These are phyloP conservation scores for Ophiocordyceps robertsii DNA, from an alignment of 2,329 filamentous ascomycete genomes.

Conservation along the genomic window DNA sequence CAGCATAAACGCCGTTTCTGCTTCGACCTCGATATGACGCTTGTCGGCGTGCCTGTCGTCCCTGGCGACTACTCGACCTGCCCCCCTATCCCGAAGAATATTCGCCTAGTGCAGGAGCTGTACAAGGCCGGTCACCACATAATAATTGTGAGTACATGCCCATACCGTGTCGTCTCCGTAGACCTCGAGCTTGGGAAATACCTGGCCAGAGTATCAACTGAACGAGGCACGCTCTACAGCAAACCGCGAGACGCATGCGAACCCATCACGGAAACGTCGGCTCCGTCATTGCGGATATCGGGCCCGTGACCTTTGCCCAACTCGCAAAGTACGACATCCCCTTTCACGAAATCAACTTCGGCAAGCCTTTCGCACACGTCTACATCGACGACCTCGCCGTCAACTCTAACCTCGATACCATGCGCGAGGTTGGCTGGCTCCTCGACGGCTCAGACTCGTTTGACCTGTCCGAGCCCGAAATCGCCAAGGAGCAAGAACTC, in stretches of 20 bases:
- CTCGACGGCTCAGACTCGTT: slow-evolving; percentile 9
- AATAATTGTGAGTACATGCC: slow-evolving; percentile 11
- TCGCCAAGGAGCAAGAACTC: slow-evolving; percentile 6
- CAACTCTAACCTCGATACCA: neutral
- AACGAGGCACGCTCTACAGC: neutral
- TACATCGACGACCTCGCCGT: slow-evolving; percentile 13
- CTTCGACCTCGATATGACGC: slow-evolving; percentile 17
- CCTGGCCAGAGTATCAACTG: no score
- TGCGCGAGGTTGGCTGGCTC: slow-evolving; percentile 12
- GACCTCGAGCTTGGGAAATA: no score
- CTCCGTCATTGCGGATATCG: slow-evolving; percentile 13
- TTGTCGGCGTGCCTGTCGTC: slow-evolving; percentile 14
- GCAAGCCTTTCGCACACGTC: slow-evolving; percentile 16
- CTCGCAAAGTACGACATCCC: slow-evolving; percentile 13
- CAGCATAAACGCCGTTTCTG: slow-evolving; percentile 16
- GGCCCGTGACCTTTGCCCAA: slow-evolving; percentile 12
- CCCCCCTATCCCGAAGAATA: slow-evolving; percentile 15
- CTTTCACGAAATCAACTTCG: slow-evolving; percentile 16
- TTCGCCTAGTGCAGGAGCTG: slow-evolving; percentile 14
- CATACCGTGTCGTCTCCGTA: no score
- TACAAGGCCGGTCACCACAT: slow-evolving; percentile 16
- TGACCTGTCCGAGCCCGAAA: slow-evolving; percentile 2
- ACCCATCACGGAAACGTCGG: slow-evolving; percentile 14
- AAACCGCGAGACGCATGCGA: slow-evolving; percentile 15
- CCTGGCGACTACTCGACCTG: slow-evolving; percentile 15